phyloP scores from a whole-genome alignment of 768 basidiomycete species.

The Piloderma croceum region DNA sequence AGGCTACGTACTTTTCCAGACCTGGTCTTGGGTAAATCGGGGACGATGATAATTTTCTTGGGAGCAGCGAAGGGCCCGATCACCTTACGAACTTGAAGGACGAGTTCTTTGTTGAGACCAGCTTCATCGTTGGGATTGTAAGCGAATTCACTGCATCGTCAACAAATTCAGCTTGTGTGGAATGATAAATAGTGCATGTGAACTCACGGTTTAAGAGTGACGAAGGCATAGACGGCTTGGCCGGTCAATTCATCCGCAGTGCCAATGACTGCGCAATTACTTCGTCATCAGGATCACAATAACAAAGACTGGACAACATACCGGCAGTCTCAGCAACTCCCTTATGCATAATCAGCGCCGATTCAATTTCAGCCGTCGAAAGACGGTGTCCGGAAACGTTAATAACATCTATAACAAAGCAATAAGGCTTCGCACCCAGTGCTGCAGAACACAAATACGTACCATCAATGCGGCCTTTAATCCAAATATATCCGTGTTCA shows the following conservation, averaged over 20 bases:
- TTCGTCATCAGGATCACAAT: slow-evolving; percentile 6
- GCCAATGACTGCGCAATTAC: slow-evolving; percentile 55
- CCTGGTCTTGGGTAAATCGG: slow-evolving; percentile 89
- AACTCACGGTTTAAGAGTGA: slow-evolving; percentile 87
- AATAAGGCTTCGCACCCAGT: background rate
- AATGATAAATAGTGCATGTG: background rate
- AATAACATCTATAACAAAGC: slow-evolving; percentile 67
- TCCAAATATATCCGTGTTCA: slow-evolving; percentile 97
- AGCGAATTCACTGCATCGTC: slow-evolving; percentile 60
- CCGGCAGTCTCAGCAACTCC: slow-evolving; percentile 95
- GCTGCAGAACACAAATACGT: slow-evolving; percentile 22
- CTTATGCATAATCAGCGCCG: slow-evolving; percentile 88
- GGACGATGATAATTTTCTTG: slow-evolving; percentile 82
- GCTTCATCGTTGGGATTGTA: slow-evolving; percentile 67
- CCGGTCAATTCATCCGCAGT: slow-evolving; percentile 84
- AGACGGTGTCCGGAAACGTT: slow-evolving; percentile 97
- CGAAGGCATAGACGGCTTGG: slow-evolving; percentile 92
- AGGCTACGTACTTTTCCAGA: slow-evolving; percentile 74
- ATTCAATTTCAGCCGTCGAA: slow-evolving; percentile 97
- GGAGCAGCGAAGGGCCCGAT: slow-evolving; percentile 98
- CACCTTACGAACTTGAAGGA: slow-evolving; percentile 92
- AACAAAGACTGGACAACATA: slow-evolving; percentile 17
- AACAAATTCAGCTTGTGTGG: background rate
- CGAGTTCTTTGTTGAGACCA: slow-evolving; percentile 76
- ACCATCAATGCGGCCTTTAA: slow-evolving; percentile 95